A percentile compares a stretch with the other conserved stretches of the same genome.
Conservation (phyloP, 2,329 filamentous ascomycete species). For the Lasiodiplodia sp. region DNA sequence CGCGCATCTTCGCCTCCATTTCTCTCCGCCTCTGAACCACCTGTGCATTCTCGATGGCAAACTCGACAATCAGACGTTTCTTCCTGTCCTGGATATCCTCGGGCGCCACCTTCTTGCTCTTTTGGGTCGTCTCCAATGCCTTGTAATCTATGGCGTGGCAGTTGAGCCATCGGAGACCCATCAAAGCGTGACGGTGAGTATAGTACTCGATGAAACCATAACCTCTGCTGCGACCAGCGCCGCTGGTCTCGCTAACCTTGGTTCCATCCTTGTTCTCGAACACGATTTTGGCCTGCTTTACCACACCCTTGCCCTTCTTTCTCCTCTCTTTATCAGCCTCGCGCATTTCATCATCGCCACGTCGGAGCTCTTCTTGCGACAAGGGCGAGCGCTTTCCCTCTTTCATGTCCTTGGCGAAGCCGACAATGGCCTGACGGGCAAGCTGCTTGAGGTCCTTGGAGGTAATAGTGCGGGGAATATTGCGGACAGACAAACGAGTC, state of each 20-base stretch:
- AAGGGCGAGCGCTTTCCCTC: constrained; percentile 76
- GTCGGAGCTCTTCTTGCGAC: constrained; percentile 85
- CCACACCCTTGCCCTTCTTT: constrained; percentile 82
- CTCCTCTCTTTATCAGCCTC: constrained; percentile 82
- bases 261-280: constrained; percentile 87
- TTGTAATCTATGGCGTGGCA: constrained; percentile 69
- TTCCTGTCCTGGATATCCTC: constrained; percentile 73
- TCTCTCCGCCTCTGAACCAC: constrained; percentile 83
- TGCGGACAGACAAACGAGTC: constrained; percentile 88
- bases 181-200: constrained; percentile 90
- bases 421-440: constrained; percentile 89
- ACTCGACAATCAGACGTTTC: constrained; percentile 91
- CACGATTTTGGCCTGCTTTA: constrained; percentile 92
- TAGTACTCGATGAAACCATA: constrained; percentile 98
- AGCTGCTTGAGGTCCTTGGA: constrained; percentile 91
- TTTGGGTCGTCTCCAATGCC: constrained; percentile 54
- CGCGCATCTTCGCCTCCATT: constrained; percentile 64
- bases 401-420: constrained; percentile 91
- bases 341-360: constrained; percentile 80
- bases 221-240: constrained; percentile 83
- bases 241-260: constrained; percentile 79
- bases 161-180: constrained; percentile 94
- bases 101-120: constrained; percentile 46
- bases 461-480: constrained; percentile 82
- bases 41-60: constrained; percentile 97